Base-by-base conservation (phyloP, 148 eudicot species). In the Pharnaceum exiguum region DNA sequence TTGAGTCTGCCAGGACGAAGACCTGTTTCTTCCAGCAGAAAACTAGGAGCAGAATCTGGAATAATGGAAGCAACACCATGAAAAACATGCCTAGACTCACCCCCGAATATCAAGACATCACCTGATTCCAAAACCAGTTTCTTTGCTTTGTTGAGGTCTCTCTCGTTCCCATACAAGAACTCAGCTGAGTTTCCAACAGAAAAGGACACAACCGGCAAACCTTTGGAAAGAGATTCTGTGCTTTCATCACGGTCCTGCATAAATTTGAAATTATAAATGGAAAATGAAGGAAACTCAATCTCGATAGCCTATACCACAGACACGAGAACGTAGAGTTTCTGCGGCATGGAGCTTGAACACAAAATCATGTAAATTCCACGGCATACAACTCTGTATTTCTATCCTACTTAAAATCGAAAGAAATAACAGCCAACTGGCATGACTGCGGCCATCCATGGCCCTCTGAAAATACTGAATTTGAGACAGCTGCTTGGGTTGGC, bases 101-200 rank as follows among this genome's bases (percentile, higher is more conserved):
- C 84, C 10, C 93, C 88, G 30, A 85, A 85, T 55, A 82, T 71
- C 60, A 85, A 55, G 22, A 85, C 83, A 71, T 85, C 87, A 26
- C 93, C 88, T 29, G 88, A 85, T 62, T 82, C 74, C 32, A 85
- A 66, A 21, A 70, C 44, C 46, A 84, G 57, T 17, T 46, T 63
- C 24, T 76, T 62, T 28, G 84, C 77, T 58, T 73, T 63, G 30
- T 71, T 46, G 0, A 46, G 26, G 38, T 72, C 77, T 46, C 85
- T 77, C 23, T 63, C 56, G 57, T 86, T 75, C 4, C 94, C 82
- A 21, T 86, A 77, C 28, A 82, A 68, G 57, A 86, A 82, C 66
- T 86, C 86, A 21, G 86, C 93, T 28, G 83, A 66, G 57, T 86
- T 83, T 3, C 94, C 89, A 4, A 82, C 3, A 0, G 93, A 82